Percentiles rank a stretch among this genome's conserved stretches.
Evolutionary conservation across 495 filamentous ascomycete species (phyloP).

Genomic region (Xylaria telfairii): DNA sequence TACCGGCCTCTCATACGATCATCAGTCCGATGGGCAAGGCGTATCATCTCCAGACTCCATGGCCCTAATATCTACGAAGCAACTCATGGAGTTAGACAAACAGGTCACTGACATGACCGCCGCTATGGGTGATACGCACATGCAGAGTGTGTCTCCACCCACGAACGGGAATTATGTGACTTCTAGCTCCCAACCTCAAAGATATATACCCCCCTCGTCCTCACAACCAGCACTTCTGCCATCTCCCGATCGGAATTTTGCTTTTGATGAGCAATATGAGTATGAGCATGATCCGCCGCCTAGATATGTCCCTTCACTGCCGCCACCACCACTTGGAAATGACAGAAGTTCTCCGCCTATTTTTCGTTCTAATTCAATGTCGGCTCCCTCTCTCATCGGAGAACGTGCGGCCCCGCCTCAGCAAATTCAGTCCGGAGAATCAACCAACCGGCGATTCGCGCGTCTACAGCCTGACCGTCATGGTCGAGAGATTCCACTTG

Average conservation of each 20-base stretch:
- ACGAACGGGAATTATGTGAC: slow-evolving; percentile 29
- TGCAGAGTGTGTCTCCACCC: slow-evolving; percentile 27
- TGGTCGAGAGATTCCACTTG: slow-evolving; percentile 66
- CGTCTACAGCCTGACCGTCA: slow-evolving; percentile 56
- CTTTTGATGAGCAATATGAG: slow-evolving; percentile 16
- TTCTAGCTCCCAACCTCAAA: slow-evolving; percentile 19
- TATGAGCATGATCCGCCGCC: slow-evolving; percentile 30
- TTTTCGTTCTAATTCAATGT: slow-evolving; percentile 18
- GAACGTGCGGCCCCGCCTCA: slow-evolving; percentile 27
- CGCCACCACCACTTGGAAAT: slow-evolving; percentile 15
- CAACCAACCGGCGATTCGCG: slow-evolving; percentile 25
- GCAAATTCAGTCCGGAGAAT: slow-evolving; percentile 7
- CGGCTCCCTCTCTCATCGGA: slow-evolving; percentile 25
- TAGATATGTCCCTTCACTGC: slow-evolving; percentile 41
- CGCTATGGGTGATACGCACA: slow-evolving; percentile 40
- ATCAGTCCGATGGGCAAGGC: slow-evolving; percentile 39
- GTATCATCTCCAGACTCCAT: slow-evolving; percentile 35
- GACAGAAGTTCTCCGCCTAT: slow-evolving; percentile 12
- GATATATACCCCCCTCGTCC: slow-evolving; percentile 36
- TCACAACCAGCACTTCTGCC: slow-evolving; percentile 34
- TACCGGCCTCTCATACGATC: slow-evolving; percentile 44
- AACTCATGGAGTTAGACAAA: slow-evolving; percentile 50
- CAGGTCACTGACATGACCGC: slow-evolving; percentile 37
- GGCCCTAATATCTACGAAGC: slow-evolving; percentile 52
- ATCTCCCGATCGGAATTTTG: neutral